Evolutionary conservation across 192 early-diverging fungal genomes (phyloP), one percentile per base, ranked within the genome.

Genomic region (Dimargaris cristalligena): DNA sequence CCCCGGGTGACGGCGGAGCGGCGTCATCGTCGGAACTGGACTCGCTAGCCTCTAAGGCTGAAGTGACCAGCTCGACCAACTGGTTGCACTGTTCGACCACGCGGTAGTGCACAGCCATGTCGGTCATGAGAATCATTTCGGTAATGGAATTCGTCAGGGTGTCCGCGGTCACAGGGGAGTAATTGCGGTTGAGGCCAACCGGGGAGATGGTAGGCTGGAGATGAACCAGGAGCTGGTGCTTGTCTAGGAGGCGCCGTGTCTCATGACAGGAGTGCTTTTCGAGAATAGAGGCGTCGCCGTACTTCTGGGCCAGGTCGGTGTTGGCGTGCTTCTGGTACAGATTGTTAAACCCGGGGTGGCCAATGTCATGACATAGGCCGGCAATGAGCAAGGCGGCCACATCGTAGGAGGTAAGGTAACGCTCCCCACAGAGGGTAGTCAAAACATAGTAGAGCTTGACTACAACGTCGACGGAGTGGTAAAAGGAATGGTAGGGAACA

Each of bases 401-500:
- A 57, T 92, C 90, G 9, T 80, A 70, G 26, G 75, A 62, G 9
- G 80, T 80, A 11, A 91, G 65, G 55, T 85, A 85, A 4, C 80
- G 77, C 0, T 74, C 70, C 0, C 84, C 78, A 34, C 76, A 81
- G 64, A 88, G 74, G 38, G 88, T 78, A 26, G 65, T 69, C 6
- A 94, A 68, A 63, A 89, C 80, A 55, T 84, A 85, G 67, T 82
- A 89, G 8, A 92, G 74, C 60, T 91, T 84, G 44, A 81, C 78
- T 1, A 85, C 82, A 0, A 95, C 92, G 73, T 95, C 92, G 1
- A 88, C 78, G 16, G 90, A 90, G 62, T 95, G 92, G 65, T 83
- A 84, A 65, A 92, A 95, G 11, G 86, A 89, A 65, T 95, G 92
- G 58, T 95, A 95, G 4, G 86, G 87, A 52, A 87, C 89, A n/a